Evolutionary conservation across 2,329 filamentous ascomycete species (phyloP).

Genomic region (Onygenales sp.): DNA sequence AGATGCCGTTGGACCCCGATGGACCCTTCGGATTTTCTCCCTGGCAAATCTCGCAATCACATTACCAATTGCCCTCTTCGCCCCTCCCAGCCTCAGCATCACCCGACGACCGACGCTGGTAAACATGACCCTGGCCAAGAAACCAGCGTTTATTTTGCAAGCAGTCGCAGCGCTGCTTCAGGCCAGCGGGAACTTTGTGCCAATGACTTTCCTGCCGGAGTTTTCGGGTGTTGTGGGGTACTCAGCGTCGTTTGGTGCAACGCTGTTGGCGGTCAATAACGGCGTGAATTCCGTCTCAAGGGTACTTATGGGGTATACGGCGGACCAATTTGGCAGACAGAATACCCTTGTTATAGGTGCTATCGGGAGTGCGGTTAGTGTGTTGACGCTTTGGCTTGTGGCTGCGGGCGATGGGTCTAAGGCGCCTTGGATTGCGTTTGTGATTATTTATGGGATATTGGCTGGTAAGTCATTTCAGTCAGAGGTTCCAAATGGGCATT

Average conservation of each 20-base stretch:
- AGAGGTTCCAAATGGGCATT: neutral
- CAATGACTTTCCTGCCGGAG: slow-evolving; percentile 30
- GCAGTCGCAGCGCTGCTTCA: slow-evolving; percentile 27
- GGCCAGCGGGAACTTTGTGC: slow-evolving; percentile 29
- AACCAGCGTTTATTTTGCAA: slow-evolving; percentile 28
- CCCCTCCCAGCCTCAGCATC: slow-evolving; percentile 5
- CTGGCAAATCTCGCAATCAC: slow-evolving; percentile 5
- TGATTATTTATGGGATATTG: slow-evolving; percentile 9
- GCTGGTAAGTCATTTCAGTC: slow-evolving; percentile 4
- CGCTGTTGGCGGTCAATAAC: slow-evolving; percentile 32
- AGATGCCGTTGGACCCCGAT: slow-evolving; percentile 3
- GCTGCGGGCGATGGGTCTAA: slow-evolving; percentile 6
- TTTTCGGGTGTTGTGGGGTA: slow-evolving; percentile 32
- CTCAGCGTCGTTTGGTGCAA: slow-evolving; percentile 24
- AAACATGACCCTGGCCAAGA: slow-evolving; percentile 25
- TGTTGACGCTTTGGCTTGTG: slow-evolving; percentile 19
- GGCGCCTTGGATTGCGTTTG: slow-evolving; percentile 6
- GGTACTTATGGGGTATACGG: slow-evolving; percentile 28
- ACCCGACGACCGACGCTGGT: slow-evolving; percentile 12
- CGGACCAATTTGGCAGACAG: slow-evolving; percentile 30
- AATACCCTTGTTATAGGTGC: slow-evolving; percentile 29
- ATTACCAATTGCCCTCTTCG: slow-evolving; percentile 6
- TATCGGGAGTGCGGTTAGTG: slow-evolving; percentile 18
- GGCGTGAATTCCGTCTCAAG: slow-evolving; percentile 30
- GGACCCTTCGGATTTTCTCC: slow-evolving; percentile 5